A percentile compares a stretch with the other conserved stretches of the same genome.
These are phyloP conservation scores for Lolium perenne DNA, from an alignment of 176 grass and related monocot species.

Conservation along the genomic window DNA sequence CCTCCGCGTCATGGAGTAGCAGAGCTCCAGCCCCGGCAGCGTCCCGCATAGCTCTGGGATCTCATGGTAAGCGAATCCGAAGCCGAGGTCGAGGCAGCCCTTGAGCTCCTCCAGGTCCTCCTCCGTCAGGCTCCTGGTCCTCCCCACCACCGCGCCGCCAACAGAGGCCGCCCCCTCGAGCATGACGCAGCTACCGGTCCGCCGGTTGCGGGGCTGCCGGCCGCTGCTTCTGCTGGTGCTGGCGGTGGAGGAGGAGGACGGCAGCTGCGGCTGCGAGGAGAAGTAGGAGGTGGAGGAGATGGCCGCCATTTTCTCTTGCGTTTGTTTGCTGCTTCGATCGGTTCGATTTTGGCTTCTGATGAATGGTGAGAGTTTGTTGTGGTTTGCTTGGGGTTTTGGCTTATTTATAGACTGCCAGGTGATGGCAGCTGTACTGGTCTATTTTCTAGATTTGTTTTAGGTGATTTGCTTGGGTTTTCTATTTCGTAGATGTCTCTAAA, in stretches of 20 bases:
- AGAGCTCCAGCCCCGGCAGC: constrained; percentile 69
- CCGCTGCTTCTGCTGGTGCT: not conserved
- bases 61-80: constrained; percentile 69
- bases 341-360: not conserved
- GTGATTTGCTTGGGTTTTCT: not conserved
- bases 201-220: not conserved
- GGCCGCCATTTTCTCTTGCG: constrained; percentile 37
- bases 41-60: constrained; percentile 72
- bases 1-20: constrained; percentile 74
- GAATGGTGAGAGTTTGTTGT: not conserved
- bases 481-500: not conserved
- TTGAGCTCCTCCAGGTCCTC: constrained; percentile 82
- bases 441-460: not conserved
- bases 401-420: constrained; percentile 44
- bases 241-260: not conserved
- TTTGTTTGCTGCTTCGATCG: not conserved
- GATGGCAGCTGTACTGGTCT: not conserved
- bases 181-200: constrained; percentile 51
- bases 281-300: constrained; percentile 52
- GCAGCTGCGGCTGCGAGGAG: constrained; percentile 46
- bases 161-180: constrained; percentile 47
- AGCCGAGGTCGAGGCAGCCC: constrained; percentile 80
- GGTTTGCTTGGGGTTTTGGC: not conserved
- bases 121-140: constrained; percentile 68
- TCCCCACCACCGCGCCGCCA: constrained; percentile 38